A percentile compares a stretch with the other conserved stretches of the same genome.
Evolutionary conservation across 2,329 filamentous ascomycete genomes (phyloP).

Genomic region (Trichoderma sp.): DNA sequence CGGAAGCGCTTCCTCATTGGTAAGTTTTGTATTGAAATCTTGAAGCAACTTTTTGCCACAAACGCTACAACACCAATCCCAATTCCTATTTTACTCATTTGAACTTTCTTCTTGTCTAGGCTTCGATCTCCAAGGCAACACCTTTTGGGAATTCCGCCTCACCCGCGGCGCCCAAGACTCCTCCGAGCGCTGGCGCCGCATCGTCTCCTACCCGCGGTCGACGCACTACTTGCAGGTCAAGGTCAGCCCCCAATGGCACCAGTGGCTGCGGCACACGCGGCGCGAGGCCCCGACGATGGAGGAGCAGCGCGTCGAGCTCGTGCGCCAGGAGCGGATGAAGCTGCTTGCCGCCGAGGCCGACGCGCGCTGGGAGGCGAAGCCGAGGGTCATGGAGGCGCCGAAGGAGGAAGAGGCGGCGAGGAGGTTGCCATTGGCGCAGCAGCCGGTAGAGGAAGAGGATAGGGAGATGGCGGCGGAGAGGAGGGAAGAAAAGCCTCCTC

Average conservation of each 20-base stretch:
- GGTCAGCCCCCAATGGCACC: conserved; percentile 68
- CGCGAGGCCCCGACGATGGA: conserved; percentile 56
- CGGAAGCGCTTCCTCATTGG: conserved; percentile 65
- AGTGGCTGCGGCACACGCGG: conserved; percentile 68
- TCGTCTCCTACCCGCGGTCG: conserved; percentile 61
- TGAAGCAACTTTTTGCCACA: background rate
- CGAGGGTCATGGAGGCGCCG: conserved; percentile 50
- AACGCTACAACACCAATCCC: background rate
- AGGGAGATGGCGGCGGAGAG: background rate
- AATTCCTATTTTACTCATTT: background rate
- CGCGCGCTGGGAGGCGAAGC: conserved; percentile 65
- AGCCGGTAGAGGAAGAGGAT: background rate
- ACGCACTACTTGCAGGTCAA: conserved; percentile 59
- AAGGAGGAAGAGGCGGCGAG: conserved; percentile 29
- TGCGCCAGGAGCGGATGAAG: conserved; percentile 57
- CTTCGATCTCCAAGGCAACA: conserved; percentile 67
- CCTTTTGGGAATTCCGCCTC: conserved; percentile 70
- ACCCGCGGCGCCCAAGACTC: conserved; percentile 42
- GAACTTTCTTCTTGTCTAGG: conserved; percentile 46
- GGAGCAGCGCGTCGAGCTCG: conserved; percentile 60
- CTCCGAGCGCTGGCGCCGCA: conserved; percentile 60
- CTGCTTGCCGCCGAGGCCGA: conserved; percentile 64
- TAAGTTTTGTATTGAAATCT: conserved; percentile 42
- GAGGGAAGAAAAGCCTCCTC: background rate
- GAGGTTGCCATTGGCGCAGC: background rate